Conservation (phyloP, 2,329 filamentous ascomycete species). For the Arthrobotrys conoides region DNA sequence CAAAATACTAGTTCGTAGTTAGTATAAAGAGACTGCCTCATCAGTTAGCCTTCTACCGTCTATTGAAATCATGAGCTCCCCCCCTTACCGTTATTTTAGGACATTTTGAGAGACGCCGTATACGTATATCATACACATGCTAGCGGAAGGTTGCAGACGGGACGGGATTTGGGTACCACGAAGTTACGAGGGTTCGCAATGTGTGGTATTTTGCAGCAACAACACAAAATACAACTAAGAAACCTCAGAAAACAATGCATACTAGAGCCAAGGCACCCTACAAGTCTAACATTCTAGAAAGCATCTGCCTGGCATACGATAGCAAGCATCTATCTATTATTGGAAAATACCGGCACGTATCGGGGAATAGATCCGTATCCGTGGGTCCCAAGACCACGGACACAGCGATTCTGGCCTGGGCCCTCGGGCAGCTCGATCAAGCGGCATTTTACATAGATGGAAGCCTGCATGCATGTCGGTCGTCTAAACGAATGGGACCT, state of each 20-base stretch:
- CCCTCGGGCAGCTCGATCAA: conserved; percentile 6
- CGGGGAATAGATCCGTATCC: neutral
- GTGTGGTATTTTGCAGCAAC: conserved; percentile 38
- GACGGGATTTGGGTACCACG: conserved; percentile 9
- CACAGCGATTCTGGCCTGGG: neutral
- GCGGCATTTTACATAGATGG: conserved; percentile 4
- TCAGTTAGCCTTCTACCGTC: conserved; percentile 35
- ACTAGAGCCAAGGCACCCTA: neutral
- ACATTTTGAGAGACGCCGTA: neutral
- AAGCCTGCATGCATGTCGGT: conserved; percentile 11
- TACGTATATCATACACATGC: neutral
- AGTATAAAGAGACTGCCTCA: conserved; percentile 28
- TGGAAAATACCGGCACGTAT: neutral
- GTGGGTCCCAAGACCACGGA: conserved; percentile 7
- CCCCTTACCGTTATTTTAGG: conserved; percentile 18
- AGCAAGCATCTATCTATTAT: neutral
- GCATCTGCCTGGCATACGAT: neutral
- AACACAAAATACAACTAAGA: conserved; percentile 18
- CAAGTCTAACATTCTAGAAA: neutral
- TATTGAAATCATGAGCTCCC: neutral
- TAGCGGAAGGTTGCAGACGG: conserved; percentile 20
- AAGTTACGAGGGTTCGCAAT: neutral
- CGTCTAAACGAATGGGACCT: conserved; percentile 3
- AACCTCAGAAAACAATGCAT: neutral
- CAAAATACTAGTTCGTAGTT: neutral